Percentiles rank a stretch among this genome's conserved stretches.
These are phyloP conservation scores for Anastatica hierochuntica DNA, from an alignment of 345 rosid species.

Conservation along the genomic window DNA sequence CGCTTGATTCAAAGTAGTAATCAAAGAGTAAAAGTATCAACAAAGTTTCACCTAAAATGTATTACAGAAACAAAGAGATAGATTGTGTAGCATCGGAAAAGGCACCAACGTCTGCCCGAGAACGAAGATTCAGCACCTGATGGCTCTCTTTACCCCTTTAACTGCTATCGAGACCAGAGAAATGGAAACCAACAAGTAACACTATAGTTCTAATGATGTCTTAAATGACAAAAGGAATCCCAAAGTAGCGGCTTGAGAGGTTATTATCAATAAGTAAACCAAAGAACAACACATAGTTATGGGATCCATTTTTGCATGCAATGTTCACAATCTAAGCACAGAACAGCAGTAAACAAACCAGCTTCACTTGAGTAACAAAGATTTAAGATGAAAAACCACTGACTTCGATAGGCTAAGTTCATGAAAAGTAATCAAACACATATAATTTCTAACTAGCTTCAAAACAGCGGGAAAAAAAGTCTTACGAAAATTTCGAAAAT, in stretches of 20 bases:
- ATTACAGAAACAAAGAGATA: slow-evolving; percentile 15
- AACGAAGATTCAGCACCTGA: not conserved
- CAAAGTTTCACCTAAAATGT: slow-evolving; percentile 11
- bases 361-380: not conserved
- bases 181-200: slow-evolving; percentile 38
- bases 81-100: slow-evolving; percentile 10
- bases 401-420: slow-evolving; percentile 4
- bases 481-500: not conserved
- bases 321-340: slow-evolving; percentile 15
- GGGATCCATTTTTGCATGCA: slow-evolving; percentile 24
- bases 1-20: slow-evolving; percentile 6
- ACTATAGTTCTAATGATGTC: slow-evolving; percentile 27
- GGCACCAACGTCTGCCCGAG: slow-evolving; percentile 4
- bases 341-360: slow-evolving; percentile 7
- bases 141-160: slow-evolving; percentile 21
- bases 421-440: no score
- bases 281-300: slow-evolving; percentile 1
- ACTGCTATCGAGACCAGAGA: slow-evolving; percentile 35
- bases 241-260: slow-evolving; percentile 15
- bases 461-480: not conserved
- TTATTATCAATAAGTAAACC: slow-evolving; percentile 3
- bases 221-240: slow-evolving; percentile 32
- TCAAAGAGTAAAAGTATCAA: slow-evolving; percentile 9
- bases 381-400: not conserved
- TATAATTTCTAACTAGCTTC: not conserved